Conservation (phyloP, 2,329 filamentous ascomycete species). For the Aspergillus niger region DNA sequence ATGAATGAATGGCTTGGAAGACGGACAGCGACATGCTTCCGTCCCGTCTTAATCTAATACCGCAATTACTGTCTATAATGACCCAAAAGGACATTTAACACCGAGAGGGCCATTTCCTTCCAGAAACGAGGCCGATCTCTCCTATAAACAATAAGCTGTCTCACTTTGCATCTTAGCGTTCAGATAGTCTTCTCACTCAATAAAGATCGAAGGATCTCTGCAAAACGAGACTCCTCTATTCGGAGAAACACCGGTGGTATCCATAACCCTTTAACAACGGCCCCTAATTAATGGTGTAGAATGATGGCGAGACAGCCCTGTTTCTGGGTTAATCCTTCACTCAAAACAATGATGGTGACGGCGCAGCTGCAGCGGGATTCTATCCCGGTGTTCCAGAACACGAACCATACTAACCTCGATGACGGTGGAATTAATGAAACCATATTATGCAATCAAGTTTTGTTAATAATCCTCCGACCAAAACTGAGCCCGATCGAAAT, state of each 20-base stretch:
- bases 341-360: too few species aligned
- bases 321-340: too few species aligned
- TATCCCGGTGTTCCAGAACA: conserved; percentile 9
- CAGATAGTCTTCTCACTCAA: background rate
- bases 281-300: background rate
- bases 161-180: background rate
- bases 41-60: background rate
- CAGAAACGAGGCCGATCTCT: too few species aligned
- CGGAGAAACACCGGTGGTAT: background rate
- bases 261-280: background rate
- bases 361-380: background rate
- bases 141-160: background rate
- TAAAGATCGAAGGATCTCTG: background rate
- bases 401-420: background rate
- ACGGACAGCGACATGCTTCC: background rate
- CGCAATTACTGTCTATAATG: too few species aligned
- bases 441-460: background rate
- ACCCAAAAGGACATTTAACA: too few species aligned
- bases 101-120: too few species aligned
- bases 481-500: background rate
- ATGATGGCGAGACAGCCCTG: background rate
- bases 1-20: background rate
- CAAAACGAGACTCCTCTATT: background rate
- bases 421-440: background rate
- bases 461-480: background rate